Conservation (phyloP, 1,139 yeast genomes). For the Kazachstania sp. region DNA sequence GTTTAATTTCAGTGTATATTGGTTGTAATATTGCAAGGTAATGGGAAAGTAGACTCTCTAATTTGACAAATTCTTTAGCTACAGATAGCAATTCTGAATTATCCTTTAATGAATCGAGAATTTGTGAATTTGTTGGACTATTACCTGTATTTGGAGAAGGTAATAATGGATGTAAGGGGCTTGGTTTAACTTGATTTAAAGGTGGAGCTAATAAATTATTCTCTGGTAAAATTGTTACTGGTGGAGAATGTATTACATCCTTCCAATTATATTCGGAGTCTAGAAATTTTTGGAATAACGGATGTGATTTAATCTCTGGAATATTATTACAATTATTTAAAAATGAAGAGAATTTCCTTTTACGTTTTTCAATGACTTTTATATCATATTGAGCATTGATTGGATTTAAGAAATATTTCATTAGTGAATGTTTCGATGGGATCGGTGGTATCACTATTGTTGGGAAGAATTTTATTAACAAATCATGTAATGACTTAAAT, state of each 20-base stretch:
- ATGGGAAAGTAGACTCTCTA: slow-evolving; percentile 44
- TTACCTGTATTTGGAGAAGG: slow-evolving; percentile 34
- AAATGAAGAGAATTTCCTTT: slow-evolving; percentile 68
- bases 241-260: slow-evolving; percentile 49
- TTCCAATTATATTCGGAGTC: slow-evolving; percentile 80
- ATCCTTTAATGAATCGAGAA: slow-evolving; percentile 19
- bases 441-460: slow-evolving; percentile 87
- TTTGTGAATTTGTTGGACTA: slow-evolving; percentile 7
- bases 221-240: slow-evolving; percentile 45
- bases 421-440: slow-evolving; percentile 77
- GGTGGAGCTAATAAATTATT: slow-evolving; percentile 52
- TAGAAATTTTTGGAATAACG: slow-evolving; percentile 66
- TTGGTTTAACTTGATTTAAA: slow-evolving; percentile 43
- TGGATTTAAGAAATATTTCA: slow-evolving; percentile 39
- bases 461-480: slow-evolving; percentile 66
- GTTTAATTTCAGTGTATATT: slow-evolving; percentile 51
- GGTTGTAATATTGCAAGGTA: slow-evolving; percentile 54
- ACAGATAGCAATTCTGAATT: background rate
- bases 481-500: slow-evolving; percentile 70
- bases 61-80: slow-evolving; percentile 39
- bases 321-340: slow-evolving; percentile 65
- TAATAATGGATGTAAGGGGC: slow-evolving; percentile 54
- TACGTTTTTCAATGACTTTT: slow-evolving; percentile 52
- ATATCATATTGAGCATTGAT: slow-evolving; percentile 48
- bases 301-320: slow-evolving; percentile 41